These are phyloP conservation scores for Pichia ethanolica DNA, from an alignment of 805 yeast genomes.

Conservation along the genomic window DNA sequence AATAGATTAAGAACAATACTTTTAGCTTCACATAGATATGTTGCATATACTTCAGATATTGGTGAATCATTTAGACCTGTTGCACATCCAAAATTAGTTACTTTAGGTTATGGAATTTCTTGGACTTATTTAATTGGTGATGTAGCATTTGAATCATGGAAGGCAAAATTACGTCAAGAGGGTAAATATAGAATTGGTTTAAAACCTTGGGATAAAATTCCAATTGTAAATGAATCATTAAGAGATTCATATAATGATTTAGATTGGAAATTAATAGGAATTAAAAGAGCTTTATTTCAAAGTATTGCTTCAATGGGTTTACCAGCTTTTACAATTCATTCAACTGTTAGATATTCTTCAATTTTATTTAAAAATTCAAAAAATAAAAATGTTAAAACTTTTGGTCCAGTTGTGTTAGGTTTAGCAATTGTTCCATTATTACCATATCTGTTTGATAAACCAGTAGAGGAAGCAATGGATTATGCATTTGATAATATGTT, in stretches of 20 bases:
- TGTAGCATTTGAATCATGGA: constrained; percentile 68
- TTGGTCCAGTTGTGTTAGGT: constrained; percentile 77
- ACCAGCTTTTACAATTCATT: constrained; percentile 81
- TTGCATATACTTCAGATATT: constrained; percentile 80
- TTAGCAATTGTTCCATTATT: constrained; percentile 67
- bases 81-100: constrained; percentile 62
- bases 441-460: constrained; percentile 77
- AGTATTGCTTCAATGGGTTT: constrained; percentile 79
- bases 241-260: constrained; percentile 34
- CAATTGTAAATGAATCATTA: constrained; percentile 34
- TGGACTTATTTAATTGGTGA: constrained; percentile 75
- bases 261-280: constrained; percentile 59
- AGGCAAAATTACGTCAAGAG: constrained; percentile 54
- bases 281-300: constrained; percentile 75
- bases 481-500: constrained; percentile 39
- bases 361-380: constrained; percentile 46
- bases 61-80: constrained; percentile 85
- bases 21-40: constrained; percentile 68
- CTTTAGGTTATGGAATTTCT: constrained; percentile 60
- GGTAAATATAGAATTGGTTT: constrained; percentile 55
- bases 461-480: constrained; percentile 66
- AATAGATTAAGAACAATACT: constrained; percentile 65
- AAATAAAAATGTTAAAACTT: constrained; percentile 42
- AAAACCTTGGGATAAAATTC: constrained; percentile 58
- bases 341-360: constrained; percentile 65